Conservation (phyloP, 306 rosid genomes). For the Medicago lupulina region DNA sequence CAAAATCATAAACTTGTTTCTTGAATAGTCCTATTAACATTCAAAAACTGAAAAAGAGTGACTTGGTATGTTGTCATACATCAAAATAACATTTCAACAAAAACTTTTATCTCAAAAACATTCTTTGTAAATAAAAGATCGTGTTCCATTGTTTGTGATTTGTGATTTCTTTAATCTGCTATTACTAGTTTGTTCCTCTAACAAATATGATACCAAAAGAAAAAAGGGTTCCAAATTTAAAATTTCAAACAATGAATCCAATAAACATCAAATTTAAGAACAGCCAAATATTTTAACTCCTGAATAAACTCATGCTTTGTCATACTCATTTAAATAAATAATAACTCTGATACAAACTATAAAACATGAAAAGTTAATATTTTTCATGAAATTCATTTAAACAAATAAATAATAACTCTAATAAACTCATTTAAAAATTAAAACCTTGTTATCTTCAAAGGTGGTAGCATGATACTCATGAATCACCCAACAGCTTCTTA, state of each 20-base stretch:
- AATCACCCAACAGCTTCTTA: slow-evolving; percentile 61
- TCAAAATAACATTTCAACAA: background rate
- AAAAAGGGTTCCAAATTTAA: background rate
- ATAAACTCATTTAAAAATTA: background rate
- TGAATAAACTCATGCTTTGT: too few species aligned
- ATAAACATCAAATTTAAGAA: slow-evolving; percentile 11
- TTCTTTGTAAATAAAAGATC: too few species aligned
- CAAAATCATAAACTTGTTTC: slow-evolving; percentile 26
- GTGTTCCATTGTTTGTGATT: too few species aligned
- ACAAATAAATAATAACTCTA: too few species aligned
- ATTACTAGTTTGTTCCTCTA: too few species aligned
- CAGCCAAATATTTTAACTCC: background rate
- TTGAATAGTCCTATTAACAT: background rate
- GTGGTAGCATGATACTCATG: slow-evolving; percentile 62
- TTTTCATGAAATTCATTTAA: too few species aligned
- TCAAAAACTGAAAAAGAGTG: slow-evolving; percentile 10
- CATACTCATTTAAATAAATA: too few species aligned
- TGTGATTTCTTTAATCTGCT: too few species aligned
- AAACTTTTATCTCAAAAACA: background rate
- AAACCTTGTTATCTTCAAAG: slow-evolving; percentile 48
- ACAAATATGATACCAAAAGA: background rate
- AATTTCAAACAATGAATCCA: slow-evolving; percentile 24
- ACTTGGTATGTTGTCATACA: background rate
- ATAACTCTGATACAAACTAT: too few species aligned
- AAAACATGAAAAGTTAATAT: background rate